phyloP scores from a whole-genome alignment of 441 rosid species.

The Iberis amara region DNA sequence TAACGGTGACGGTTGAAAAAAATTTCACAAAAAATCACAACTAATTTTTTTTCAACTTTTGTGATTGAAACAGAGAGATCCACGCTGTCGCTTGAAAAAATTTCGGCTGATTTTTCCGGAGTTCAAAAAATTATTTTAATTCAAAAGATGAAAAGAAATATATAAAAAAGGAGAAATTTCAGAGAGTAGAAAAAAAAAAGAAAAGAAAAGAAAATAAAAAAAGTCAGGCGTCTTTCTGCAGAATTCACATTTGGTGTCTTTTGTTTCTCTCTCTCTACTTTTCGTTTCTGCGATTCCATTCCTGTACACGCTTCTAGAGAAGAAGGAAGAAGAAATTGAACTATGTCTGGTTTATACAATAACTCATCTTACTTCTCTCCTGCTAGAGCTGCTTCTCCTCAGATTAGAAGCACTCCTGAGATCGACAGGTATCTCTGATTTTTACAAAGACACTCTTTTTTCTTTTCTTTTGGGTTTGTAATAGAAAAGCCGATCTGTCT shows the following conservation, averaged over 20 bases:
- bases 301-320: background rate
- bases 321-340: slow-evolving; percentile 12
- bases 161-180: background rate
- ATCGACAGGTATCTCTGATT: slow-evolving; percentile 60
- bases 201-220: background rate
- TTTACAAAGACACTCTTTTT: background rate
- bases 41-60: slow-evolving; percentile 21
- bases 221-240: slow-evolving; percentile 32
- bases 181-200: background rate
- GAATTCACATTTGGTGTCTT: slow-evolving; percentile 32
- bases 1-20: slow-evolving; percentile 17
- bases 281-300: slow-evolving; percentile 4
- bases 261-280: slow-evolving; percentile 1
- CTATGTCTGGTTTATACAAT: slow-evolving; percentile 92
- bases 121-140: background rate
- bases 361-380: slow-evolving; percentile 78
- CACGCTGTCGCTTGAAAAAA: slow-evolving; percentile 4
- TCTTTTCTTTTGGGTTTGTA: slow-evolving; percentile 2
- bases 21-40: background rate
- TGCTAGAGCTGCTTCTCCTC: slow-evolving; percentile 93
- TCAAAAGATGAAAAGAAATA: background rate
- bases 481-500: slow-evolving; percentile 30
- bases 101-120: background rate
- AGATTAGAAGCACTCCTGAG: slow-evolving; percentile 88
- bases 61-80: slow-evolving; percentile 23